phyloP scores from a whole-genome alignment of 108 stramenopile species.

The Cyclotella sp. region DNA sequence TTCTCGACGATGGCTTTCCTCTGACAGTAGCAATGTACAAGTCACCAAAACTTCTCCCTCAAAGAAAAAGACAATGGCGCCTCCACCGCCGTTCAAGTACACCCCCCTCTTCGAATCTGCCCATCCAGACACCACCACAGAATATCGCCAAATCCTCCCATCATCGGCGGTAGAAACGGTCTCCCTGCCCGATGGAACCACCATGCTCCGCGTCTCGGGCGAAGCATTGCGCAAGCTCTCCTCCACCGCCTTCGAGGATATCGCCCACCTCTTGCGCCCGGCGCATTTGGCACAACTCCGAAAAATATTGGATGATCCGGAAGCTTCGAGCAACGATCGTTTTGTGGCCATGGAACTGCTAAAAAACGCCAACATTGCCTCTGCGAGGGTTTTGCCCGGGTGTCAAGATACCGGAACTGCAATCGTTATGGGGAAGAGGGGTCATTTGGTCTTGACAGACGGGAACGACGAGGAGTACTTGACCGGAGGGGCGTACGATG shows the following conservation, averaged over 20 bases:
- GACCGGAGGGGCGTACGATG: conserved; percentile 88
- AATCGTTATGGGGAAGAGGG: conserved; percentile 93
- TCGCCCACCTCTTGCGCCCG: conserved; percentile 94
- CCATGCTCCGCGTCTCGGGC: conserved; percentile 60
- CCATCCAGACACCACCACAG: conserved; percentile 45
- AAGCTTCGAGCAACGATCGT: conserved; percentile 93
- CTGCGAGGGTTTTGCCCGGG: conserved; percentile 88
- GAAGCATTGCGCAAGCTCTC: conserved; percentile 68
- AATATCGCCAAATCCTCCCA: conserved; percentile 68
- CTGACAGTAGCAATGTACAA: conserved; percentile 19
- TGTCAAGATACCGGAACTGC: conserved; percentile 98
- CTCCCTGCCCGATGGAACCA: conserved; percentile 56
- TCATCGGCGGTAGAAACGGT: conserved; percentile 63
- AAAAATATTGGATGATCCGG: conserved; percentile 94
- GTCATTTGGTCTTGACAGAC: conserved; percentile 92
- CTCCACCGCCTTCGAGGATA: conserved; percentile 85
- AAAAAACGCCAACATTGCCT: conserved; percentile 96
- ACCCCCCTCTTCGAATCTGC: conserved; percentile 71
- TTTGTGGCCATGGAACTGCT: conserved; percentile 96
- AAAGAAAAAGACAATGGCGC: conserved; percentile 24
- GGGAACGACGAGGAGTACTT: conserved; percentile 94
- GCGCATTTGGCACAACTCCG: conserved; percentile 89
- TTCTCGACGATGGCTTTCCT: conserved; percentile 41
- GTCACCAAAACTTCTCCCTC: conserved; percentile 43
- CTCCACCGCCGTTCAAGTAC: conserved; percentile 61